Evolutionary conservation across 306 rosid species (phyloP).

Genomic region (Prinsepia uniflora): DNA sequence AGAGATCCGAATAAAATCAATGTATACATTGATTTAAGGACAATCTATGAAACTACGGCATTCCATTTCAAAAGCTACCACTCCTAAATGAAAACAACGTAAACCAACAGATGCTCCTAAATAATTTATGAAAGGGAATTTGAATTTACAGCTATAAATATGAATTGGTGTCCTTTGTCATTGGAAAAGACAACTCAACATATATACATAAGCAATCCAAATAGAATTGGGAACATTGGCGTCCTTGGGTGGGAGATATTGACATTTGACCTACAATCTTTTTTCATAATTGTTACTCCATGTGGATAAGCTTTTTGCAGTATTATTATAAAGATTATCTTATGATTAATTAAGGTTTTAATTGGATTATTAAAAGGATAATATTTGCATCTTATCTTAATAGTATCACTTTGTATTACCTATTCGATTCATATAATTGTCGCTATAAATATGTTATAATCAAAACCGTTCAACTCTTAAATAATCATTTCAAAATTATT

Average conservation of each 20-base stretch:
- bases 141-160: background rate
- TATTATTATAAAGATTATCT: background rate
- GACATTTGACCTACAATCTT: constrained; percentile 16
- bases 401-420: too few relatives aligned
- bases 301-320: background rate
- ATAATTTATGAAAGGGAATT: constrained; percentile 3
- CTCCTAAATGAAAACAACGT: too few relatives aligned
- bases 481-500: too few relatives aligned
- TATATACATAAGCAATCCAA: constrained; percentile 11
- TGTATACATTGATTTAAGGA: too few relatives aligned
- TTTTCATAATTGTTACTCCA: background rate
- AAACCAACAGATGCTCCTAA: too few relatives aligned
- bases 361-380: too few relatives aligned
- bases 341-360: background rate
- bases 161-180: background rate
- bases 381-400: too few relatives aligned
- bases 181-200: constrained; percentile 7
- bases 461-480: too few relatives aligned
- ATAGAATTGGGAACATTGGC: constrained; percentile 11
- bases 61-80: background rate
- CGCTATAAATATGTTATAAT: too few relatives aligned
- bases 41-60: background rate
- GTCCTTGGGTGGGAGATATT: constrained; percentile 21
- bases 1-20: too few relatives aligned
- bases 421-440: too few relatives aligned